A percentile compares a stretch with the other conserved stretches of the same genome.
Evolutionary conservation across 352 stramenopile genomes (phyloP).

Genomic region (Blastocystis sp.): DNA sequence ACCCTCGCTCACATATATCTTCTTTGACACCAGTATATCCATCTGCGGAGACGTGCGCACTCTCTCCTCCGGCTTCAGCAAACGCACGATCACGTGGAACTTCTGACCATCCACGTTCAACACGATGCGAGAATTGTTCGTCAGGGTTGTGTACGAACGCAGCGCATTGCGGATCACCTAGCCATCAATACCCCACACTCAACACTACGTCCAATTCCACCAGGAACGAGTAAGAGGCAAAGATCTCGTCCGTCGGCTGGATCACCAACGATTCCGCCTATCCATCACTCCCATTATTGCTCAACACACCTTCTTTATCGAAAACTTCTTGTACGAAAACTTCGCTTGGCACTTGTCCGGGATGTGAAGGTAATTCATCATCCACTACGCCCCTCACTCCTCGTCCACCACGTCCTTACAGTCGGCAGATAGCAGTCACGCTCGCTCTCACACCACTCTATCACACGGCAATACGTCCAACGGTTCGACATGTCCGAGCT

Average conservation of each 20-base stretch:
- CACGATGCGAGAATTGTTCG: neutral
- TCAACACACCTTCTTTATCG: neutral
- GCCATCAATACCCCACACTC: neutral
- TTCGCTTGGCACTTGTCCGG: neutral
- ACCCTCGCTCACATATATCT: neutral
- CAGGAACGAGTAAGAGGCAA: slow-evolving; percentile 6
- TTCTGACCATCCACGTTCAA: slow-evolving; percentile 9
- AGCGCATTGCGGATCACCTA: neutral
- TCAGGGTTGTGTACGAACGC: neutral
- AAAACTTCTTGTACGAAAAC: slow-evolving; percentile 7
- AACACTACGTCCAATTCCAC: neutral
- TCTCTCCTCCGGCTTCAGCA: neutral
- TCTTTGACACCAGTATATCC: neutral
- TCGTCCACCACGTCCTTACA: neutral
- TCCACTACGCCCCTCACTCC: neutral
- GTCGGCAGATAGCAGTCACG: slow-evolving; percentile 2
- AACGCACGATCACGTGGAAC: neutral
- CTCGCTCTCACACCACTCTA: neutral
- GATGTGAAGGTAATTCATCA: slow-evolving; percentile 17
- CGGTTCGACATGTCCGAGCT: neutral
- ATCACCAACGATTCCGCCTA: neutral
- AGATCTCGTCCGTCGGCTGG: slow-evolving; percentile 9
- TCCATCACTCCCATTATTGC: neutral
- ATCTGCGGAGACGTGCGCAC: neutral
- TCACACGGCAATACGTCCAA: slow-evolving; percentile 12